These are phyloP conservation scores for Ceratocystis colombiana DNA, from an alignment of 2,329 filamentous ascomycete genomes.

Conservation along the genomic window DNA sequence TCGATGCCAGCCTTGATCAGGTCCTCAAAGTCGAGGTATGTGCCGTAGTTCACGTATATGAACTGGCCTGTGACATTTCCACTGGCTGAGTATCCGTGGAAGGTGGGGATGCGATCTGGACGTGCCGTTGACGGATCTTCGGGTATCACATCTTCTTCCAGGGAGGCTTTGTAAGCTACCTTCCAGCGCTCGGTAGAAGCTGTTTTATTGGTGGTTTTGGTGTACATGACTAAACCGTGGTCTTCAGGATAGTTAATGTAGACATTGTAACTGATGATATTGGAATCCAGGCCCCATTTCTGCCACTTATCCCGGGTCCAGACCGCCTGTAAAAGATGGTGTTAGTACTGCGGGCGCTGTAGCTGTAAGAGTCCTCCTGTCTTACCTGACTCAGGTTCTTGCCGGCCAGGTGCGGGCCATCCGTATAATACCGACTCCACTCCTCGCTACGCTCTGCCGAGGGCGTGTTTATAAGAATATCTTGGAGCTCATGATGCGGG, in stretches of 20 bases:
- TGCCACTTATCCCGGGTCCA: slow-evolving; percentile 69
- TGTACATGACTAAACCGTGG: slow-evolving; percentile 57
- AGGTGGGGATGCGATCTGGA: slow-evolving; percentile 67
- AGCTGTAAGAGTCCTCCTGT: not conserved
- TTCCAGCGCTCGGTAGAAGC: slow-evolving; percentile 39
- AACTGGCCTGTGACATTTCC: slow-evolving; percentile 84
- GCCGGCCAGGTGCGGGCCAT: slow-evolving; percentile 65
- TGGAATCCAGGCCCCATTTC: slow-evolving; percentile 55
- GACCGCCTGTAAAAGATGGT: slow-evolving; percentile 41
- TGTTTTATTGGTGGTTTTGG: slow-evolving; percentile 35
- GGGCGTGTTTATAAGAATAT: slow-evolving; percentile 50
- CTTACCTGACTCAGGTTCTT: slow-evolving; percentile 62
- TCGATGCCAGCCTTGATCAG: slow-evolving; percentile 63
- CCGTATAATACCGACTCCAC: slow-evolving; percentile 70
- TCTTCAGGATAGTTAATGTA: slow-evolving; percentile 69
- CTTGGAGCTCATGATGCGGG: slow-evolving; percentile 43
- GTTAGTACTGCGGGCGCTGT: not conserved
- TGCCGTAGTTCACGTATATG: slow-evolving; percentile 87
- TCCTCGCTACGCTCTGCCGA: slow-evolving; percentile 49
- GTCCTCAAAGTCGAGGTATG: slow-evolving; percentile 75
- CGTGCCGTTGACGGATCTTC: slow-evolving; percentile 71
- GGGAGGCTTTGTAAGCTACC: slow-evolving; percentile 64
- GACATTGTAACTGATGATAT: slow-evolving; percentile 60
- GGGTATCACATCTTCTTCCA: slow-evolving; percentile 74
- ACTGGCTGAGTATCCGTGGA: slow-evolving; percentile 87